Percentiles rank a stretch among this genome's conserved stretches.
Evolutionary conservation across 805 yeast species (phyloP).

Genomic region (Metschnikowia colocasiae): DNA sequence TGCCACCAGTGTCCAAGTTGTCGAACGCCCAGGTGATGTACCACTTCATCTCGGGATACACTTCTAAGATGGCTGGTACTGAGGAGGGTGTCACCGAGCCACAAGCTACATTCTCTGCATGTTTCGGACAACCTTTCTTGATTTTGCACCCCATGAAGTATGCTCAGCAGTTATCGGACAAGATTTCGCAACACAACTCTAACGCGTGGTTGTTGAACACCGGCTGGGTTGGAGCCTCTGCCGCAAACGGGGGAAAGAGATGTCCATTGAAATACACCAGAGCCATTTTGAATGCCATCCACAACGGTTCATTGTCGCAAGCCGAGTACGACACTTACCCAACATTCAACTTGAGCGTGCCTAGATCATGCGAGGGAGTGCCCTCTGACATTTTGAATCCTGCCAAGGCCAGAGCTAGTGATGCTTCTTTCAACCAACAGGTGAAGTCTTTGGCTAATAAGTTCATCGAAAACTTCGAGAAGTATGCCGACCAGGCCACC

Average conservation of each 20-base stretch:
- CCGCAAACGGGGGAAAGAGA: constrained; percentile 90
- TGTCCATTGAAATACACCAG: constrained; percentile 97
- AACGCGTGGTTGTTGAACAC: constrained; percentile 96
- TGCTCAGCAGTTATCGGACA: constrained; percentile 92
- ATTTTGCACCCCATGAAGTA: constrained; percentile 97
- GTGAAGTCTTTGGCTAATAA: constrained; percentile 62
- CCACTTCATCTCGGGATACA: constrained; percentile 97
- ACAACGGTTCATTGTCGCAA: constrained; percentile 79
- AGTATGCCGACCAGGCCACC: constrained; percentile 78
- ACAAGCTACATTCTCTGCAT: constrained; percentile 95
- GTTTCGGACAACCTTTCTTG: constrained; percentile 98
- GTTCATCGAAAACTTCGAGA: constrained; percentile 83
- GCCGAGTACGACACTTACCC: constrained; percentile 82
- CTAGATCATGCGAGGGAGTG: constrained; percentile 76
- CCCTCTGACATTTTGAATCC: constrained; percentile 88
- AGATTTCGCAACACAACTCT: constrained; percentile 83
- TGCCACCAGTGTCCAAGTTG: constrained; percentile 94
- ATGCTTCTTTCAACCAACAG: constrained; percentile 35
- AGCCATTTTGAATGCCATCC: constrained; percentile 91
- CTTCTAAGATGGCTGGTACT: constrained; percentile 99
- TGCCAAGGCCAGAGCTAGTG: constrained; percentile 53
- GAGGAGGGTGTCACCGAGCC: constrained; percentile 99
- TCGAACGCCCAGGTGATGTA: constrained; percentile 97
- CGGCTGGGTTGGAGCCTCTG: constrained; percentile 97
- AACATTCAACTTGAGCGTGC: constrained; percentile 82